Conservation (phyloP, 1,139 yeast species). For the Hemisphaericaspora subhashii region DNA sequence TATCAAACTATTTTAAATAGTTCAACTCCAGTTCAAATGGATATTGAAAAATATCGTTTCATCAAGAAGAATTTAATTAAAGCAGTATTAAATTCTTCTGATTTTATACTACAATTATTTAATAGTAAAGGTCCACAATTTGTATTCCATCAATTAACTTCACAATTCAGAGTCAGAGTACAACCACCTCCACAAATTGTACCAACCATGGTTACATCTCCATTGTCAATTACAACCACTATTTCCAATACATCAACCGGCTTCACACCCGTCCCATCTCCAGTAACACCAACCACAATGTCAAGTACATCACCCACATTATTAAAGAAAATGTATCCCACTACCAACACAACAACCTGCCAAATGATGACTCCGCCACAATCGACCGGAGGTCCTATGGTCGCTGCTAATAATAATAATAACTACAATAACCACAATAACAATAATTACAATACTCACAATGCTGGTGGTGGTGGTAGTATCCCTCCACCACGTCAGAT, state of each 20-base stretch:
- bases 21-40: conserved; percentile 18
- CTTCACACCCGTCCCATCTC: neutral
- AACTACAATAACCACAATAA: too few species aligned
- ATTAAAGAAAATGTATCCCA: neutral
- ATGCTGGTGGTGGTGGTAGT: too few species aligned
- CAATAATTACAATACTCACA: too few species aligned
- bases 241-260: neutral
- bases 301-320: neutral
- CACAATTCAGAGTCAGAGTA: conserved; percentile 17
- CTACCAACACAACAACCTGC: neutral
- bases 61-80: conserved; percentile 34
- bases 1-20: conserved; percentile 12
- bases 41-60: conserved; percentile 24
- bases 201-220: neutral
- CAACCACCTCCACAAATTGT: conserved; percentile 1
- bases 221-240: neutral
- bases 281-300: neutral
- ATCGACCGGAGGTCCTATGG: neutral
- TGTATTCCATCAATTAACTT: conserved; percentile 24
- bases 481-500: conserved; percentile 4
- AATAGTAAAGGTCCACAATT: conserved; percentile 38
- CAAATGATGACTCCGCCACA: conserved; percentile 1
- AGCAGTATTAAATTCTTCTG: conserved; percentile 34
- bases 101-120: conserved; percentile 33
- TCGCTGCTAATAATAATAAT: too few species aligned